These are phyloP conservation scores for Solanum megistacrolobum DNA, from an alignment of 257 asterid genomes.

Conservation along the genomic window DNA sequence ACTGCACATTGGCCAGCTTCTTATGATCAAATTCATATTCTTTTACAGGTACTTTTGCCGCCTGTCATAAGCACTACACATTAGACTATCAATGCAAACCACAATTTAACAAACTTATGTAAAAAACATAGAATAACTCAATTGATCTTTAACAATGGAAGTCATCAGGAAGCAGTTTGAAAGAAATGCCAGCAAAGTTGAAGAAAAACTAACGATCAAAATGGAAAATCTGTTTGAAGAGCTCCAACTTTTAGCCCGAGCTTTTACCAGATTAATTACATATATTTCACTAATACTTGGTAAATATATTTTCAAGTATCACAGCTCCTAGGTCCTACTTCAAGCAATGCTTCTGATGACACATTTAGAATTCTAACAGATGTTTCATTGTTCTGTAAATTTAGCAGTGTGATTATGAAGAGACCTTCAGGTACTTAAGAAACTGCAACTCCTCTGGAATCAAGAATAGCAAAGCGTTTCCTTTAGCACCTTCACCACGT, in stretches of 20 bases:
- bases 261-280: background rate
- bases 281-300: background rate
- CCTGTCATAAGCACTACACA: slow-evolving; percentile 35
- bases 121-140: background rate
- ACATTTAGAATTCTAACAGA: background rate
- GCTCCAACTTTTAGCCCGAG: background rate
- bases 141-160: background rate
- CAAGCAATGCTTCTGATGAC: background rate
- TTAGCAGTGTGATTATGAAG: background rate
- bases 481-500: slow-evolving; percentile 97
- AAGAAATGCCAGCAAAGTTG: background rate
- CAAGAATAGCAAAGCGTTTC: slow-evolving; percentile 84
- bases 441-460: slow-evolving; percentile 84
- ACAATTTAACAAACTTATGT: background rate
- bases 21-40: slow-evolving; percentile 72
- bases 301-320: background rate
- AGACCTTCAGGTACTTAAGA: slow-evolving; percentile 77
- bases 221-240: background rate
- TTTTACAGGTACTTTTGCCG: slow-evolving; percentile 82
- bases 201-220: background rate
- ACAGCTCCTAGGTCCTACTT: background rate
- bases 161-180: background rate
- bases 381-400: background rate
- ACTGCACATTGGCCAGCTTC: slow-evolving; percentile 70
- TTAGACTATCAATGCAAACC: background rate